Evolutionary conservation across 371 early-diverging fungal species (phyloP).

Genomic region (Gilbertella persicaria): DNA sequence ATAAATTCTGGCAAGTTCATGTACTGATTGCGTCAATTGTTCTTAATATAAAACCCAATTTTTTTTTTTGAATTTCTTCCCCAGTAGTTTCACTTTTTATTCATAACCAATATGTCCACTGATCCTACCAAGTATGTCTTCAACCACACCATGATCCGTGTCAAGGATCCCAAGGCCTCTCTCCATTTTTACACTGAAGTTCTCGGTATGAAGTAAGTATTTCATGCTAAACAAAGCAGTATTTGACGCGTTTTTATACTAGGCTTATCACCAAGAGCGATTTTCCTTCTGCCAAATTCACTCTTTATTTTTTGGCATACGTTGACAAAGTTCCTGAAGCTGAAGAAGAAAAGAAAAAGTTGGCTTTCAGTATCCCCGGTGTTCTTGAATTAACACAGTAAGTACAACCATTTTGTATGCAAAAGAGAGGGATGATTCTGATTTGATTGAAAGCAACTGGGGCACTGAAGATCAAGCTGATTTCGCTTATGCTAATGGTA

Average conservation of each 20-base stretch:
- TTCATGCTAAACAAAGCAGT: not conserved
- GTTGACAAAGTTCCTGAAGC: constrained; percentile 51
- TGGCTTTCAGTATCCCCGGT: constrained; percentile 69
- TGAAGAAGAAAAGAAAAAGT: constrained; percentile 55
- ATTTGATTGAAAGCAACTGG: constrained; percentile 64
- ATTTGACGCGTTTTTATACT: not conserved
- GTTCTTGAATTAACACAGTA: constrained; percentile 86
- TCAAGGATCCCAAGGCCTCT: constrained; percentile 80
- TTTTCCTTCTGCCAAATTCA: constrained; percentile 69
- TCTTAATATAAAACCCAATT: no score
- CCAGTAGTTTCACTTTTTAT: no score
- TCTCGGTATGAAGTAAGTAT: constrained; percentile 80
- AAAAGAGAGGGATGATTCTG: not conserved
- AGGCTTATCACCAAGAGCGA: constrained; percentile 64
- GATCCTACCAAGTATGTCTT: constrained; percentile 42
- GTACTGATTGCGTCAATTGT: no score
- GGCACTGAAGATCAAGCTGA: constrained; percentile 77
- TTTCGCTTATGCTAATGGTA: constrained; percentile 78
- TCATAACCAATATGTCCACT: constrained; percentile 39
- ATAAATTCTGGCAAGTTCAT: no score
- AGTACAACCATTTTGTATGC: constrained; percentile 10
- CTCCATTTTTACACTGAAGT: constrained; percentile 76
- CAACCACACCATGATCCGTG: constrained; percentile 87
- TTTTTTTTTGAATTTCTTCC: no score
- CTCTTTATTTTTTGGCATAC: constrained; percentile 75